Percentiles rank a stretch among this genome's conserved stretches.
Evolutionary conservation across 768 basidiomycete species (phyloP).

Genomic region (Tylopilus vinaceipallidus): DNA sequence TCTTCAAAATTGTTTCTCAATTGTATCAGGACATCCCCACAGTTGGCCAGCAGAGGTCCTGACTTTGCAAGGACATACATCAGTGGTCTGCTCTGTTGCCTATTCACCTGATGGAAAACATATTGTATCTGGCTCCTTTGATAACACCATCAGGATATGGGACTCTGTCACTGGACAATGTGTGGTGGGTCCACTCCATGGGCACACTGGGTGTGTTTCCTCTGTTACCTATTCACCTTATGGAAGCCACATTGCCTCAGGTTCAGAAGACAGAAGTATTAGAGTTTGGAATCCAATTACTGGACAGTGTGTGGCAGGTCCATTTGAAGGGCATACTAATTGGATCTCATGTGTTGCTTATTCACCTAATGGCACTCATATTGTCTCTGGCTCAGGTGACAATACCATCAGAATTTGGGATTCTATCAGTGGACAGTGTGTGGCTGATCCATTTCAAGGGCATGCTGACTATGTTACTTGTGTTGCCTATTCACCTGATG

Average conservation of each 20-base stretch:
- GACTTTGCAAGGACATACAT: not conserved
- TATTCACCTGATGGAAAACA: not conserved
- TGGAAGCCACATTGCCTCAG: not conserved
- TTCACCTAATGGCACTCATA: no score
- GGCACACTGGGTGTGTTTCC: not conserved
- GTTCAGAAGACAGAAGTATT: not conserved
- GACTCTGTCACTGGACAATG: no score
- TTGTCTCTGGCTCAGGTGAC: no score
- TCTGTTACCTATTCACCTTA: slow-evolving; percentile 1
- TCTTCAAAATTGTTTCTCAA: not conserved
- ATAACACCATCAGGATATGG: not conserved
- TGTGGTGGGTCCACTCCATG: not conserved
- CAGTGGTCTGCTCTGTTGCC: no score
- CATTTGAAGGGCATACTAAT: no score
- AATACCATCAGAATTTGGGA: no score
- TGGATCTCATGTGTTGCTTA: no score
- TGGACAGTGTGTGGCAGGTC: no score
- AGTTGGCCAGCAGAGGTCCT: not conserved
- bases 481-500: no score
- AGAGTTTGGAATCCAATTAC: not conserved
- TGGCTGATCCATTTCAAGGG: no score
- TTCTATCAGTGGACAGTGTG: no score
- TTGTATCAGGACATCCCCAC: not conserved
- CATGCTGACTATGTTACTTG: no score
- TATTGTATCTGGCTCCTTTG: not conserved